Conservation (phyloP, 805 yeast genomes). For the Kuraishia molischiana region DNA sequence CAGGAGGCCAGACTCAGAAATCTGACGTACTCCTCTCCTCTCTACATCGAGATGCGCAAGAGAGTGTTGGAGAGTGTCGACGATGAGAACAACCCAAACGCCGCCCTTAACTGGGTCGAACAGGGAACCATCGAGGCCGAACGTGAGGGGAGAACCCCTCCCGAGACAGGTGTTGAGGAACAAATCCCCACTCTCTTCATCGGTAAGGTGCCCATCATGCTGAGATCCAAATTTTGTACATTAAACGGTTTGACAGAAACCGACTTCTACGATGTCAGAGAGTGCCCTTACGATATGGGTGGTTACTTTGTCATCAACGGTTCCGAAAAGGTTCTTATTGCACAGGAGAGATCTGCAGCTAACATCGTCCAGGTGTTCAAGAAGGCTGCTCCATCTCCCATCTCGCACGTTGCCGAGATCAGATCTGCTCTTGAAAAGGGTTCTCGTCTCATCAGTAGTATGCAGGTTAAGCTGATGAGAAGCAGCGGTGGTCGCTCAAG, state of each 20-base stretch:
- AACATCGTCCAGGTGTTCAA: conserved; percentile 97
- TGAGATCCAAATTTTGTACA: conserved; percentile 92
- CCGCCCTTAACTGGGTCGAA: conserved; percentile 51
- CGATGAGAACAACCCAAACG: conserved; percentile 40
- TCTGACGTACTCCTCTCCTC: conserved; percentile 90
- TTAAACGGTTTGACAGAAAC: conserved; percentile 83
- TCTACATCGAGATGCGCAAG: conserved; percentile 93
- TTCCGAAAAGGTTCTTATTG: conserved; percentile 95
- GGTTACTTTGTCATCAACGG: conserved; percentile 98
- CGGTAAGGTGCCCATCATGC: conserved; percentile 97
- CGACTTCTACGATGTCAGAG: conserved; percentile 91
- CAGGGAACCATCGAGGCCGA: conserved; percentile 39
- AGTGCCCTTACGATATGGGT: conserved; percentile 99
- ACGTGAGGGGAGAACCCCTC: conserved; percentile 4
- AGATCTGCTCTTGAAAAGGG: conserved; percentile 97
- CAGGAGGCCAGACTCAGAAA: conserved; percentile 97
- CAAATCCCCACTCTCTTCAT: conserved; percentile 67
- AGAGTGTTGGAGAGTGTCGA: conserved; percentile 79
- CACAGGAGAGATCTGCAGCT: conserved; percentile 98
- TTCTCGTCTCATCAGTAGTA: conserved; percentile 83
- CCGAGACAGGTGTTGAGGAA: conserved; percentile 60
- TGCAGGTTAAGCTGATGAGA: conserved; percentile 87
- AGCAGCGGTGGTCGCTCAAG: conserved; percentile 56
- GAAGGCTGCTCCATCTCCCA: conserved; percentile 95
- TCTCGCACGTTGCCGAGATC: conserved; percentile 93